These are phyloP conservation scores for Aureobasidium zeae DNA, from an alignment of 2,329 filamentous ascomycete species.

Conservation along the genomic window DNA sequence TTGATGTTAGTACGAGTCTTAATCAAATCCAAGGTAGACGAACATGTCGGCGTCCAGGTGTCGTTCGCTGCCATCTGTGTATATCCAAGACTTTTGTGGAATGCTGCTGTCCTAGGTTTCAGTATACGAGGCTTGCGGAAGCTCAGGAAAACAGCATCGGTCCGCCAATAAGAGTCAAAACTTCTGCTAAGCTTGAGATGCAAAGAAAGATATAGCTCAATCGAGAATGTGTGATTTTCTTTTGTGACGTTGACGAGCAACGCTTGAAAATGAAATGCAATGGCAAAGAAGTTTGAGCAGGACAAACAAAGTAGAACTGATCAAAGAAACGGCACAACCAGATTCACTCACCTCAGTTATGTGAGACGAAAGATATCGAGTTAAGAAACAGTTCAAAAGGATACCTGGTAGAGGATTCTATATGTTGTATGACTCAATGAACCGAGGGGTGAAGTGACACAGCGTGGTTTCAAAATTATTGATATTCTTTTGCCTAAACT, in stretches of 20 bases:
- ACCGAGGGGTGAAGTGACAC: too few relatives aligned
- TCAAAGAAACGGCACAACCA: neutral
- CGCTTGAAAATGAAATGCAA: slow-evolving; percentile 7
- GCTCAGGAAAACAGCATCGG: too few relatives aligned
- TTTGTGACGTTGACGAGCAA: slow-evolving; percentile 9
- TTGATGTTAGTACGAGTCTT: too few relatives aligned
- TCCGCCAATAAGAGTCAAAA: too few relatives aligned
- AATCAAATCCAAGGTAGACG: slow-evolving; percentile 16
- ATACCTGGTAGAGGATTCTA: too few relatives aligned
- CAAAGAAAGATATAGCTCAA: too few relatives aligned
- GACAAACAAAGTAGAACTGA: neutral
- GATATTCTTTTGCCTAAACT: neutral
- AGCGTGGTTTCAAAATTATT: slow-evolving; percentile 12
- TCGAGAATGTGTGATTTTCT: too few relatives aligned
- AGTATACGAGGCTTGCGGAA: slow-evolving; percentile 1
- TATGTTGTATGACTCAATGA: too few relatives aligned
- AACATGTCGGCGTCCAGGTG: slow-evolving; percentile 35
- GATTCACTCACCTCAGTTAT: too few relatives aligned
- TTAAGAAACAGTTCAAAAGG: too few relatives aligned
- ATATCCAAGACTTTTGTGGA: neutral
- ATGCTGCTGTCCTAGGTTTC: neutral
- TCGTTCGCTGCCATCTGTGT: slow-evolving; percentile 13
- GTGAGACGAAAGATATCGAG: too few relatives aligned
- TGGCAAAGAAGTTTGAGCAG: neutral
- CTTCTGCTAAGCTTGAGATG: too few relatives aligned